Evolutionary conservation across 768 basidiomycete species (phyloP).

Genomic region (Cystofilobasidium capitatum): DNA sequence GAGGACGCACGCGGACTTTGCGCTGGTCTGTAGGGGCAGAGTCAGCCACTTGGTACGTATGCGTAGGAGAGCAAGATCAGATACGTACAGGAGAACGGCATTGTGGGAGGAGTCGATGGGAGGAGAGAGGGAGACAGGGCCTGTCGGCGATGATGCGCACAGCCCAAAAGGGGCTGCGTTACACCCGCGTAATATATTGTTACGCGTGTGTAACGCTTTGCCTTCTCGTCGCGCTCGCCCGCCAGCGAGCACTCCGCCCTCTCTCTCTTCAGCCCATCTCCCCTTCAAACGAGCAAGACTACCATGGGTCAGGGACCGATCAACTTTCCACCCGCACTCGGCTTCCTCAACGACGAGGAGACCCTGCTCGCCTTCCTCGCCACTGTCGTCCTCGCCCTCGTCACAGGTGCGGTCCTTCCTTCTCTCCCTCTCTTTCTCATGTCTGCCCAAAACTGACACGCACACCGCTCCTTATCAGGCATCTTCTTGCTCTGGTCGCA

Average conservation of each 20-base stretch:
- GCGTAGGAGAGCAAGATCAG: neutral
- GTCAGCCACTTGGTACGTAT: neutral
- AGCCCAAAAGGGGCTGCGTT: neutral
- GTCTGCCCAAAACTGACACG: too few species aligned
- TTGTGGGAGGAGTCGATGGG: neutral
- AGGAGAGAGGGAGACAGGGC: too few species aligned
- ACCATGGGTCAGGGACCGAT: neutral
- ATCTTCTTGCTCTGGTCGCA: constrained; percentile 13
- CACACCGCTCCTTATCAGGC: neutral
- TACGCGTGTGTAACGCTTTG: neutral
- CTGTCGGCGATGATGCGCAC: neutral
- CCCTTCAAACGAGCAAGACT: neutral
- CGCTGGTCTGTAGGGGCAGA: neutral
- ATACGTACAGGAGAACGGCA: constrained; percentile 1
- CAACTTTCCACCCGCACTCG: neutral
- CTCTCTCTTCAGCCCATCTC: neutral
- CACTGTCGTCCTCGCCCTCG: constrained; percentile 20
- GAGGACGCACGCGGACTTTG: neutral
- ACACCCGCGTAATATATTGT: neutral
- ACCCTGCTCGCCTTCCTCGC: constrained; percentile 23
- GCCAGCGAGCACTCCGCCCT: neutral
- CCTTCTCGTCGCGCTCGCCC: too few species aligned
- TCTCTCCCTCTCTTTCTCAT: neutral
- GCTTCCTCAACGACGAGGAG: constrained; percentile 21
- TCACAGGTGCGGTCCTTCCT: constrained; percentile 6